phyloP scores from a whole-genome alignment of 2,329 filamentous ascomycete species.

The Trichoderma simmonsii region DNA sequence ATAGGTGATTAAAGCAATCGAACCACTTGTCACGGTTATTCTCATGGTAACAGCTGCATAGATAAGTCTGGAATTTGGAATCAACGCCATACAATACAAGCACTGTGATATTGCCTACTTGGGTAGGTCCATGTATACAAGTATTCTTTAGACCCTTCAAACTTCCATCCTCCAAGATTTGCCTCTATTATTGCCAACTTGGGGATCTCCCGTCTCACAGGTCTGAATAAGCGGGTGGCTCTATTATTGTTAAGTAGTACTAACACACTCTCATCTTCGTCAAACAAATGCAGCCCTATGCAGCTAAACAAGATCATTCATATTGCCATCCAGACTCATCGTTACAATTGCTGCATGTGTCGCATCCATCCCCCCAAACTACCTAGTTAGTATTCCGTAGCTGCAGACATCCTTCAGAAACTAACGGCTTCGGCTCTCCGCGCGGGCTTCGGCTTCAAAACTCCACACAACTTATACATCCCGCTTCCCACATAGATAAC shows the following conservation, averaged over 20 bases:
- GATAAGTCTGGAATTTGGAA: not conserved
- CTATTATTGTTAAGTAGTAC: not conserved
- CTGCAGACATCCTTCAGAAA: not conserved
- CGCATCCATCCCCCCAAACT: not conserved
- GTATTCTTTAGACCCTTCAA: not conserved
- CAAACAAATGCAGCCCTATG: not conserved
- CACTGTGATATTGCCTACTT: not conserved
- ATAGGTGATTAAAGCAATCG: not conserved
- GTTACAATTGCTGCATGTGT: not conserved
- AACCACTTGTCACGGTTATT: not conserved
- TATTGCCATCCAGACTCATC: not conserved
- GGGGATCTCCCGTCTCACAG: not conserved
- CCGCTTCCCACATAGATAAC: not conserved
- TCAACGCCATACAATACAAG: not conserved
- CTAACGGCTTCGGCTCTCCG: not conserved
- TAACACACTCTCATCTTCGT: not conserved
- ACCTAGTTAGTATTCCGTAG: too few species aligned
- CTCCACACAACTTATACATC: not conserved
- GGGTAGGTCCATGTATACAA: not conserved
- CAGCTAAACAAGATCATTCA: not conserved
- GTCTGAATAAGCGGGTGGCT: not conserved
- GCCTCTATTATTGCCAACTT: not conserved
- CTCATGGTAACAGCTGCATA: not conserved
- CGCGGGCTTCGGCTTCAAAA: not conserved
- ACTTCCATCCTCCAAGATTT: not conserved